Conservation (phyloP, 495 filamentous ascomycete genomes). For the Penicillium desertorum region DNA sequence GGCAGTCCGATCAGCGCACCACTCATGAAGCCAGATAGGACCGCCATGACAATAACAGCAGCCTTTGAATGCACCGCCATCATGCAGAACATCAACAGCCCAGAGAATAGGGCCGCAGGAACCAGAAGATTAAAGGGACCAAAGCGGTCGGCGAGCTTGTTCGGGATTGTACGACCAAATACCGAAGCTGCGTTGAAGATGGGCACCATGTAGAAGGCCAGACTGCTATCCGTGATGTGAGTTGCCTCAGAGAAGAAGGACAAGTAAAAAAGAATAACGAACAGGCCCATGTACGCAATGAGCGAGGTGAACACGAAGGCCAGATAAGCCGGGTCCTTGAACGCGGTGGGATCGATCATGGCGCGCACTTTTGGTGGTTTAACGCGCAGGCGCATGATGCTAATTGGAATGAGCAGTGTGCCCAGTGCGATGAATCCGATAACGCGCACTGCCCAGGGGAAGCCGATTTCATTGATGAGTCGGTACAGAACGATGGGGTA, state of each 20-base stretch:
- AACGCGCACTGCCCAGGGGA: conserved; percentile 48
- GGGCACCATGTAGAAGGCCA: conserved; percentile 42
- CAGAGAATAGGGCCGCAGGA: conserved; percentile 28
- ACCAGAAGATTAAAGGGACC: conserved; percentile 39
- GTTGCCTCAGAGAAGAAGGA: conserved; percentile 14
- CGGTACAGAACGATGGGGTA: conserved; percentile 50
- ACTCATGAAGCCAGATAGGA: conserved; percentile 15
- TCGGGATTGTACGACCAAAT: conserved; percentile 40
- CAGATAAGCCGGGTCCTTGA: conserved; percentile 33
- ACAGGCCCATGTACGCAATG: conserved; percentile 30
- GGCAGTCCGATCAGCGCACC: conserved; percentile 11
- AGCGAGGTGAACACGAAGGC: conserved; percentile 28
- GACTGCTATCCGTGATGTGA: conserved; percentile 5
- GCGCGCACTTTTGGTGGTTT: conserved; percentile 15
- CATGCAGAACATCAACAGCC: conserved; percentile 32
- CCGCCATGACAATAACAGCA: conserved; percentile 36
- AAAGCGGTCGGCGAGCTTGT: conserved; percentile 36
- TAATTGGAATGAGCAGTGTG: conserved; percentile 41
- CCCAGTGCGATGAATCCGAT: conserved; percentile 49
- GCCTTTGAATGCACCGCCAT: conserved; percentile 28
- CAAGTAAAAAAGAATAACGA: conserved; percentile 40
- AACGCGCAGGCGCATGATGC: conserved; percentile 42
- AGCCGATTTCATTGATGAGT: conserved; percentile 42
- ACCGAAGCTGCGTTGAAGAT: conserved; percentile 44
- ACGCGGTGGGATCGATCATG: conserved; percentile 32